phyloP scores from a whole-genome alignment of 2,329 filamentous ascomycete species.

The Blastomyces silverae region DNA sequence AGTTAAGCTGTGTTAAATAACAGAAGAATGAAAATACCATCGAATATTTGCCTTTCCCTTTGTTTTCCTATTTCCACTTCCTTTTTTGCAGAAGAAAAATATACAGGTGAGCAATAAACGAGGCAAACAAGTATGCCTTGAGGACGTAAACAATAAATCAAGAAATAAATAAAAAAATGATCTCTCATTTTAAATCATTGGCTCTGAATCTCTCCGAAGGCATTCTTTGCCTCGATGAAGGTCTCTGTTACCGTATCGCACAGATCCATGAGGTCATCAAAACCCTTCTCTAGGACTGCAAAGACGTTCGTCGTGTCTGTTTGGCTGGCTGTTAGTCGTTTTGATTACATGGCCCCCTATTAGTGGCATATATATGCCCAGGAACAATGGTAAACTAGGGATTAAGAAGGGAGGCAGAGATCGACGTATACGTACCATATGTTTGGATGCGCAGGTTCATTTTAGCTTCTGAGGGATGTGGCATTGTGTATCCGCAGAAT shows the following conservation, averaged over 20 bases:
- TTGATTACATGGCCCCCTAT: not conserved
- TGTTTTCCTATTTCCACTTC: not conserved
- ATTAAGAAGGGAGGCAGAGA: not conserved
- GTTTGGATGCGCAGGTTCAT: conserved; percentile 98
- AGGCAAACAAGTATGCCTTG: too few relatives aligned
- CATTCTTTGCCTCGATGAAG: conserved; percentile 63
- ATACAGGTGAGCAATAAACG: not conserved
- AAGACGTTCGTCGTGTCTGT: conserved; percentile 71
- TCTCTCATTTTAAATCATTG: conserved; percentile 13
- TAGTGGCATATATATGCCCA: not conserved
- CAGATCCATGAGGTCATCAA: conserved; percentile 80
- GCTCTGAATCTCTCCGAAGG: conserved; percentile 45
- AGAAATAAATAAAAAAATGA: too few relatives aligned
- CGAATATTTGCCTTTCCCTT: not conserved
- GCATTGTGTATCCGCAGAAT: conserved; percentile 97
- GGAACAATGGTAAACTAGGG: not conserved
- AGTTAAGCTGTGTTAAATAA: not conserved
- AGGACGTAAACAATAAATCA: not conserved
- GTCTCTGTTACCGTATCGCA: conserved; percentile 93
- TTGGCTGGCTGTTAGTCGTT: not conserved
- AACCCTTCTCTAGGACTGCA: conserved; percentile 81
- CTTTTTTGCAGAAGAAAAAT: not conserved
- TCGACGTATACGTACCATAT: conserved; percentile 61
- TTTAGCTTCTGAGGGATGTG: conserved; percentile 88
- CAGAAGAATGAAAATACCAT: not conserved